Base-by-base conservation (phyloP, 164 flowering plant genomes). In the Vitis amurensis region DNA sequence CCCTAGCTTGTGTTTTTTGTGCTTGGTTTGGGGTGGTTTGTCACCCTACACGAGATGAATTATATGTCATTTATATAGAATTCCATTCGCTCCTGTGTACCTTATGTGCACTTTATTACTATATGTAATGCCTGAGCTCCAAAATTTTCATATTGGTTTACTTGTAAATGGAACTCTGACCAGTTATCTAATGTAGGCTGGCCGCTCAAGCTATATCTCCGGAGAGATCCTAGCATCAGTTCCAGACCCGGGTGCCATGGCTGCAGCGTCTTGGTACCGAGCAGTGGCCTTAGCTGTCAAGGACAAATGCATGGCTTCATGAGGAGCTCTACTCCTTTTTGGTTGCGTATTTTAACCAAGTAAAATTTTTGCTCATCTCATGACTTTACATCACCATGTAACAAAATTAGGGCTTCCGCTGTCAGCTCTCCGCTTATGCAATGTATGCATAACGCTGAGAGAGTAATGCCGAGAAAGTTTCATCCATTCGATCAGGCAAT, bases 191-290 rank as follows among this genome's bases (percentile, higher is more conserved):
- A 64, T 80, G 71, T 74, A 94, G 99, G 99, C 97, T 67, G 99
- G 99, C 9, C 93, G 97, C 10, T 91, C 99, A 37, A 79, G 87
- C 16, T 94, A 94, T 78, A 76, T 94, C 8, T 78, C 97, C 27
- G 79, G 78, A 9, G 93, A 88, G 66, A 74, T 81, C 56, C 89
- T 92, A 57, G 80, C 96, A 48, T 76, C 92, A 9, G 94, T 90
- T 69, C 96, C 98, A 8, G 99, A 92, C 73, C 99, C 99, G n/a
- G 99, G 98, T 44, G 99, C 99, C 52, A 88, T 91, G 96, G 99
- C 97, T 69, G 95, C 88, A 66, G 96, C 99, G 19, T 44, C 84
- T 55, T 95, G 99, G 99, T 95, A 92, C 76, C 79, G 83, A 68
- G 98, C 99, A 61, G 99, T 96, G 23, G 98, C 98, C 56, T 67